Evolutionary conservation across 163 green algal species (phyloP), one percentile per base, ranked within the genome.

Genomic region (Coccomyxa subellipsoidea): DNA sequence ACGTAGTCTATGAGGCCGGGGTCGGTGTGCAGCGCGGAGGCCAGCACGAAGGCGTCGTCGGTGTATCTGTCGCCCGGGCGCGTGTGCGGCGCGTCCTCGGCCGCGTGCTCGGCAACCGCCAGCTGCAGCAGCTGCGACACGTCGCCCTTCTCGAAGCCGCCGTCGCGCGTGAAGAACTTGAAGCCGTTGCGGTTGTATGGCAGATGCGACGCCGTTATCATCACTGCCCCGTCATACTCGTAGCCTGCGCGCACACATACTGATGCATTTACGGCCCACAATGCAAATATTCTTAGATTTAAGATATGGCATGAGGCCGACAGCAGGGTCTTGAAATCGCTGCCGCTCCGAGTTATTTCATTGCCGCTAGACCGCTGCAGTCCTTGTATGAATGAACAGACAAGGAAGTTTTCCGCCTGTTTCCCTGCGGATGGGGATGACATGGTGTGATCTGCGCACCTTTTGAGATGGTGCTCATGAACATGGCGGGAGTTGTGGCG

Each of bases 401-500:
- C n/a, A n/a, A n/a, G n/a, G n/a, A n/a, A n/a, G n/a, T n/a, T n/a
- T n/a, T n/a, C n/a, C n/a, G n/a, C n/a, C n/a, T n/a, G n/a, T n/a
- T n/a, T n/a, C n/a, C n/a, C n/a, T n/a, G n/a, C n/a, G n/a, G n/a
- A n/a, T n/a, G n/a, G n/a, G n/a, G n/a, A n/a, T n/a, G n/a, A n/a
- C n/a, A n/a, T n/a, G n/a, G n/a, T n/a, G n/a, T n/a, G n/a, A n/a
- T n/a, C n/a, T n/a, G n/a, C 29, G 38, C 38, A 82, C 76, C 79
- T 54, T 72, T 29, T 27, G 91, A 87, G 37, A 98, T 87, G 70
- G 94, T 97, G 84, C 88, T 92, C 87, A 97, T 98, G 90, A 98
- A 99, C 94, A 98, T 98, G 77, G 95, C 95, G 18, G 96, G 96
- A 23, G 95, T 99, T 78, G 96, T 98, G 59, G 94, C 91, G 23